A percentile compares a stretch with the other conserved stretches of the same genome.
Evolutionary conservation across 1,284 basidiomycete species (phyloP).

Genomic region (Irpex sp.): DNA sequence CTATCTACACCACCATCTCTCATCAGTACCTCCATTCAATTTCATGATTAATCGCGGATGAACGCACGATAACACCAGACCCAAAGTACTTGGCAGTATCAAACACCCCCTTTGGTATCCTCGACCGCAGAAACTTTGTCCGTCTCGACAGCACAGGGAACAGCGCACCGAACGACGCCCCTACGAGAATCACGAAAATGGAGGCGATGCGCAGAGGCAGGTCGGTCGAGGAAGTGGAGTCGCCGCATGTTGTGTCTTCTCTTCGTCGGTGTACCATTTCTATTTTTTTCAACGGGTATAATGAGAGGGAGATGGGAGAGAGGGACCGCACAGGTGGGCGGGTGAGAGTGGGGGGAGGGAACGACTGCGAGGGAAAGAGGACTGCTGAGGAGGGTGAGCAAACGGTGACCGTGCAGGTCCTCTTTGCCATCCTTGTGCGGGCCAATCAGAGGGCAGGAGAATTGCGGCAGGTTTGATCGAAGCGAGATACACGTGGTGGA

Average conservation of each 20-base stretch:
- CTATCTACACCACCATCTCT: conserved; percentile 50
- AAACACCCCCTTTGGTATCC: conserved; percentile 60
- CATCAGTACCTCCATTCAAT: conserved; percentile 4
- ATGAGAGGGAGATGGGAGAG: not conserved
- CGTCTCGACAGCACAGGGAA: conserved; percentile 78
- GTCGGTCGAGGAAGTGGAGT: not conserved
- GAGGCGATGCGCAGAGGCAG: conserved; percentile 66
- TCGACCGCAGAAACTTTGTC: conserved; percentile 40
- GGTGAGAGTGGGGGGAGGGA: not conserved
- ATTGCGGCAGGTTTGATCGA: not conserved
- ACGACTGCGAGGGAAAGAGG: not conserved
- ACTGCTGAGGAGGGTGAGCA: not conserved
- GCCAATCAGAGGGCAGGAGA: not conserved
- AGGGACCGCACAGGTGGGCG: not conserved
- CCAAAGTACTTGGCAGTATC: conserved; percentile 96
- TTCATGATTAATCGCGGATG: not conserved
- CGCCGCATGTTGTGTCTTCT: not conserved
- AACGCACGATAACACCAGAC: conserved; percentile 80
- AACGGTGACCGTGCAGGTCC: conserved; percentile 1
- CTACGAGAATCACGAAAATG: conserved; percentile 82
- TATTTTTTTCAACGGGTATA: not conserved
- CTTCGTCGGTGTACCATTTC: not conserved
- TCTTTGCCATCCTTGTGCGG: not conserved
- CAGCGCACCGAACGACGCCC: conserved; percentile 66
- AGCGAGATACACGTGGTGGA: not conserved